A percentile compares a stretch with the other conserved stretches of the same genome.
Conservation (phyloP, 2,329 filamentous ascomycete genomes). For the Colletotrichum tropicicola region DNA sequence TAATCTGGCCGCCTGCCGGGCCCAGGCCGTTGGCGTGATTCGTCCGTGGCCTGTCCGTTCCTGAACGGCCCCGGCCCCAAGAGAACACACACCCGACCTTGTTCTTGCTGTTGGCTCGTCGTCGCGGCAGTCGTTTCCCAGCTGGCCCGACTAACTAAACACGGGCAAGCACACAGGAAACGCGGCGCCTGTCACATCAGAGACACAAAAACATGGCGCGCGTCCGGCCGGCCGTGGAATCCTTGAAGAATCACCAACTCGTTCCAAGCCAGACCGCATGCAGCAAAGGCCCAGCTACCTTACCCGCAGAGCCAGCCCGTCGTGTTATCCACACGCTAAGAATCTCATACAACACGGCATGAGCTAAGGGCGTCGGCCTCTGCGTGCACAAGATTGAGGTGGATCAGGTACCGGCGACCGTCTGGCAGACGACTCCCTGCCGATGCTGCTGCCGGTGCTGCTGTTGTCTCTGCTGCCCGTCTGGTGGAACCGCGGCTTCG, state of each 20-base stretch:
- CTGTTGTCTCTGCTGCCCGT: background rate
- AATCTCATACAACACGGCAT: constrained; percentile 14
- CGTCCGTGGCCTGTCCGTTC: background rate
- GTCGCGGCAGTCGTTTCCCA: constrained; percentile 1
- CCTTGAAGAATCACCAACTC: background rate
- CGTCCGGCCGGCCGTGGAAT: background rate
- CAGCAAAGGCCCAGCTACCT: background rate
- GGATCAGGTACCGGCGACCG: background rate
- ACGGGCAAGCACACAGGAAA: background rate
- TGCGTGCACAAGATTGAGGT: constrained; percentile 17
- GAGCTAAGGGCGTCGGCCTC: background rate
- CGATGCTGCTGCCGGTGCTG: background rate
- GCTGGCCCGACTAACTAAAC: background rate
- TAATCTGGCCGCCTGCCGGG: constrained; percentile 5
- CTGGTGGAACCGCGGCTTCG: background rate
- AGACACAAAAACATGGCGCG: background rate
- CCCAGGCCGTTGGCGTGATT: background rate
- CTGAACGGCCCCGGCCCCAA: background rate
- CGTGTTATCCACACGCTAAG: constrained; percentile 1
- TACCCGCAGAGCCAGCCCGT: background rate
- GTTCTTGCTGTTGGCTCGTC: constrained; percentile 4
- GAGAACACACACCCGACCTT: background rate
- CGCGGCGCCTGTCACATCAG: no score
- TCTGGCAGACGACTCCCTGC: background rate
- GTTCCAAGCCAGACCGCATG: background rate